Percentiles rank a stretch among this genome's conserved stretches.
These are phyloP conservation scores for Ramalina peruviana DNA, from an alignment of 495 filamentous ascomycete genomes.

Conservation along the genomic window DNA sequence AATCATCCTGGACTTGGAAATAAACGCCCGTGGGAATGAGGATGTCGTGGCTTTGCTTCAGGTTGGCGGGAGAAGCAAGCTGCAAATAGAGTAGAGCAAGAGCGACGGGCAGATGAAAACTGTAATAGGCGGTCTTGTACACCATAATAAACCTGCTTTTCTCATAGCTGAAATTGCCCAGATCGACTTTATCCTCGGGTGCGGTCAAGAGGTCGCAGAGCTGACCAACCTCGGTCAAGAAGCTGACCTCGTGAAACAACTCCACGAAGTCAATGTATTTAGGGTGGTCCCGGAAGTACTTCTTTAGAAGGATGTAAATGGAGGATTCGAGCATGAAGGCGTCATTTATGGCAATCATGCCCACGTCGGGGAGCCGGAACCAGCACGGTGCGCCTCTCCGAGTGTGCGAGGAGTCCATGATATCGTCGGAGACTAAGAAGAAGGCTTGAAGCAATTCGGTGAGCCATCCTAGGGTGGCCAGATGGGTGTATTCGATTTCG, in stretches of 20 bases:
- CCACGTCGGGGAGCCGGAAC: slow-evolving; percentile 77
- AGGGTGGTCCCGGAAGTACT: slow-evolving; percentile 75
- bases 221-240: slow-evolving; percentile 91
- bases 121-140: slow-evolving; percentile 98
- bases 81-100: slow-evolving; percentile 71
- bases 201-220: slow-evolving; percentile 88
- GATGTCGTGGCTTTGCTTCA: slow-evolving; percentile 75
- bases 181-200: slow-evolving; percentile 75
- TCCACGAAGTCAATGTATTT: slow-evolving; percentile 82
- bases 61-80: slow-evolving; percentile 68
- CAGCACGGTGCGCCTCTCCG: slow-evolving; percentile 89
- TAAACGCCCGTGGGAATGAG: slow-evolving; percentile 98
- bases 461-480: slow-evolving; percentile 66
- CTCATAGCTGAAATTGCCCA: slow-evolving; percentile 82
- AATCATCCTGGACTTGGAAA: slow-evolving; percentile 98
- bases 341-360: slow-evolving; percentile 95
- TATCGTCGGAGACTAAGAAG: slow-evolving; percentile 97
- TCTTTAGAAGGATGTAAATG: slow-evolving; percentile 86
- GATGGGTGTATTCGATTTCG: slow-evolving; percentile 12
- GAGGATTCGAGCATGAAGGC: slow-evolving; percentile 85
- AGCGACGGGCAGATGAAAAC: slow-evolving; percentile 96
- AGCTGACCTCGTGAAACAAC: slow-evolving; percentile 87
- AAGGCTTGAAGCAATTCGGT: slow-evolving; percentile 96
- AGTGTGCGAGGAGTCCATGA: slow-evolving; percentile 92
- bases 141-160: slow-evolving; percentile 98